Percentiles rank a stretch among this genome's conserved stretches.
These are phyloP conservation scores for Sporothrix variecibatus DNA, from an alignment of 2,329 filamentous ascomycete species.

Conservation along the genomic window DNA sequence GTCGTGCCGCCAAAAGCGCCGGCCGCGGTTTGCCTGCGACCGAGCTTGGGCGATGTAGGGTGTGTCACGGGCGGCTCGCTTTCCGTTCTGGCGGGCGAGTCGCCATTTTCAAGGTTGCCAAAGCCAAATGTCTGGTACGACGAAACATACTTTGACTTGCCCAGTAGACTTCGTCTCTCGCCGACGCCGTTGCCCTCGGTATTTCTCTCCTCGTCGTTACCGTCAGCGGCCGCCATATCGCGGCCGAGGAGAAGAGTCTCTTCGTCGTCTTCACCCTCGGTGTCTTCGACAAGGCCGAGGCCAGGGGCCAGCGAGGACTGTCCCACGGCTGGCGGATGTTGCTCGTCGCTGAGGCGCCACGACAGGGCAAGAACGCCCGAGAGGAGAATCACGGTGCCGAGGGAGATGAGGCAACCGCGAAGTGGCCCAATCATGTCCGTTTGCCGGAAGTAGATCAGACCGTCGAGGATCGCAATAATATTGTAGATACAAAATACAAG, in stretches of 20 bases:
- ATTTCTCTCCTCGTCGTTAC: slow-evolving; percentile 39
- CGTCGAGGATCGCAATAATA: slow-evolving; percentile 96
- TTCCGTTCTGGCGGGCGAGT: background rate
- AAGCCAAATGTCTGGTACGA: slow-evolving; percentile 54
- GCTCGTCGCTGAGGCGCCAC: slow-evolving; percentile 85
- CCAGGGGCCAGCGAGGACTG: slow-evolving; percentile 78
- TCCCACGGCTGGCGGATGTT: slow-evolving; percentile 59
- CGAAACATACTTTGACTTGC: slow-evolving; percentile 29
- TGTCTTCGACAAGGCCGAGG: slow-evolving; percentile 75
- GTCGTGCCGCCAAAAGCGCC: slow-evolving; percentile 20
- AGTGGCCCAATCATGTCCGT: slow-evolving; percentile 74
- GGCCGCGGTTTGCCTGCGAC: slow-evolving; percentile 44
- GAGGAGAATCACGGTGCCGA: slow-evolving; percentile 84
- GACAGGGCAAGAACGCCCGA: slow-evolving; percentile 87
- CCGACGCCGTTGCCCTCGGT: slow-evolving; percentile 38
- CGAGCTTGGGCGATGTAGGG: slow-evolving; percentile 4
- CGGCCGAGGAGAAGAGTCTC: slow-evolving; percentile 57
- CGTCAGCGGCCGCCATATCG: slow-evolving; percentile 42
- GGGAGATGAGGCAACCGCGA: slow-evolving; percentile 76
- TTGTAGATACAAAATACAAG: slow-evolving; percentile 99
- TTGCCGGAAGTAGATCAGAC: slow-evolving; percentile 94
- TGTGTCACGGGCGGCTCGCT: background rate
- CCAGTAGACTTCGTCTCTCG: slow-evolving; percentile 29
- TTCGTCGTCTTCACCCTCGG: slow-evolving; percentile 58
- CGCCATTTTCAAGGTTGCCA: slow-evolving; percentile 9